Conservation (phyloP, 768 basidiomycete species). For the Candolleomyces aberdarensis region DNA sequence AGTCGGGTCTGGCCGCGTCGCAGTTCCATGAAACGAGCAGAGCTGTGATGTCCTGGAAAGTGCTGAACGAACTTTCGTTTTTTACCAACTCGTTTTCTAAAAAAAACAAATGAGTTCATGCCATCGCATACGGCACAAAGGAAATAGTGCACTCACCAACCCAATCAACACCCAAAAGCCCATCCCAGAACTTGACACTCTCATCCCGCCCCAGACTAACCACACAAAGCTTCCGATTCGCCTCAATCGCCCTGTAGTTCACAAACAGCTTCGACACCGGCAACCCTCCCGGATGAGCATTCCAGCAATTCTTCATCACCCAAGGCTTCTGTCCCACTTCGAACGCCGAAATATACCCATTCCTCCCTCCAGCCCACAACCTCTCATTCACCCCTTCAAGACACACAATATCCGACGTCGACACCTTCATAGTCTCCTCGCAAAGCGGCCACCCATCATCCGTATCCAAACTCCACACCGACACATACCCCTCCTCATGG, state of each 20-base stretch:
- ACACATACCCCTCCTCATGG: conserved; percentile 89
- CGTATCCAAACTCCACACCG: conserved; percentile 67
- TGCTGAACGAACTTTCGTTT: conserved; percentile 73
- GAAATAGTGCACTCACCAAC: too few relatives aligned
- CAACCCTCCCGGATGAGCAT: conserved; percentile 60
- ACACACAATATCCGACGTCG: conserved; percentile 75
- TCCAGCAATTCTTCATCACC: conserved; percentile 86
- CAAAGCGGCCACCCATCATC: conserved; percentile 61
- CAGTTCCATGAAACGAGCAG: conserved; percentile 93
- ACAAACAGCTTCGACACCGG: conserved; percentile 65
- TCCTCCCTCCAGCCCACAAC: conserved; percentile 86
- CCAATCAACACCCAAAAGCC: conserved; percentile 80
- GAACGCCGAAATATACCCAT: conserved; percentile 79
- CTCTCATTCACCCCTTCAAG: conserved; percentile 81
- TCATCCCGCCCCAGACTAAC: conserved; percentile 76
- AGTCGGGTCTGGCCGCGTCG: conserved; percentile 81
- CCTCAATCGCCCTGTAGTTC: conserved; percentile 74
- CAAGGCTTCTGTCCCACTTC: conserved; percentile 75
- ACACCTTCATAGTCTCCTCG: conserved; percentile 75
- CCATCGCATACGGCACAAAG: too few relatives aligned
- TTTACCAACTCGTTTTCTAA: conserved; percentile 79
- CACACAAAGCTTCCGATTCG: conserved; percentile 64
- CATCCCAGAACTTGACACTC: conserved; percentile 83
- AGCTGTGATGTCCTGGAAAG: conserved; percentile 71
- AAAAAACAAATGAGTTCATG: too few relatives aligned